Evolutionary conservation across 768 basidiomycete species (phyloP).

Genomic region (Paxillus ammoniavirescens): DNA sequence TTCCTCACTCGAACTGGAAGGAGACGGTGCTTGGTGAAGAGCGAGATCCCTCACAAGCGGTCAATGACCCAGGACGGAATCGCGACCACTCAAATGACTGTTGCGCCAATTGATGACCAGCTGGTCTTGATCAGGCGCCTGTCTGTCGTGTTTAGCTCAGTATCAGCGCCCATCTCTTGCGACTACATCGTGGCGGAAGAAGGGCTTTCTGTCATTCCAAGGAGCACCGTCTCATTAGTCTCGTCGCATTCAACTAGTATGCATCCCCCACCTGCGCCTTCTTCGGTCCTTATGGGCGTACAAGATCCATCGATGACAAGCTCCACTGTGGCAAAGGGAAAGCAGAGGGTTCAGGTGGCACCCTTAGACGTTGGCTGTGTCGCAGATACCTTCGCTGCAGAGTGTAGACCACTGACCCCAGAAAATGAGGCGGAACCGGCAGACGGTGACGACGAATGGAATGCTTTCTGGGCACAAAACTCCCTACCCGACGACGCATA

Average conservation of each 20-base stretch:
- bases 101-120: slow-evolving; percentile 36
- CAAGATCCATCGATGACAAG: slow-evolving; percentile 8
- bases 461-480: slow-evolving; percentile 43
- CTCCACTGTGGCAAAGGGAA: not conserved
- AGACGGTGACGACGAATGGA: slow-evolving; percentile 45
- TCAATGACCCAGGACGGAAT: slow-evolving; percentile 10
- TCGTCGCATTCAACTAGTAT: not conserved
- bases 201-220: slow-evolving; percentile 47
- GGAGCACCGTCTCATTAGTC: slow-evolving; percentile 15
- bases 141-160: slow-evolving; percentile 75
- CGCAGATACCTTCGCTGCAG: slow-evolving; percentile 24
- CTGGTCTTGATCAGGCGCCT: slow-evolving; percentile 64
- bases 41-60: slow-evolving; percentile 28
- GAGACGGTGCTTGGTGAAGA: slow-evolving; percentile 51
- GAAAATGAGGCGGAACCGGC: slow-evolving; percentile 23
- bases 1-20: slow-evolving; percentile 79
- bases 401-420: slow-evolving; percentile 17
- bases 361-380: slow-evolving; percentile 37
- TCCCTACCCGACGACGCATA: slow-evolving; percentile 40
- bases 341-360: slow-evolving; percentile 22
- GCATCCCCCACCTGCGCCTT: slow-evolving; percentile 20
- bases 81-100: not conserved
- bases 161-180: slow-evolving; percentile 52
- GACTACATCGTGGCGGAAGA: slow-evolving; percentile 72
- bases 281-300: not conserved